These are phyloP conservation scores for Helotiales sp. DNA, from an alignment of 2,329 filamentous ascomycete genomes.

Conservation along the genomic window DNA sequence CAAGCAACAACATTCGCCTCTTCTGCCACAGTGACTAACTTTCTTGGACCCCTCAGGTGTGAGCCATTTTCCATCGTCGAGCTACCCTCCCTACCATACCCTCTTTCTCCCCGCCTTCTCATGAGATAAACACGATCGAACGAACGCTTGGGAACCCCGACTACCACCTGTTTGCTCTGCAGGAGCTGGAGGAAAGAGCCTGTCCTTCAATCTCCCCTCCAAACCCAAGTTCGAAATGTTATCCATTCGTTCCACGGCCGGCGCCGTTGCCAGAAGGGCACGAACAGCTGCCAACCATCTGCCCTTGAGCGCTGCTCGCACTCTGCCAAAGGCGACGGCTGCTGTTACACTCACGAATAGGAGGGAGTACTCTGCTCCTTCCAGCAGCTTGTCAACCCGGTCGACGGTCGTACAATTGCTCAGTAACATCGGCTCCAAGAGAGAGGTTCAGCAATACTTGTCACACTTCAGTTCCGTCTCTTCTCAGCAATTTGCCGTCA, in stretches of 20 bases:
- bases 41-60: conserved; percentile 20
- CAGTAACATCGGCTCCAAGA: conserved; percentile 94
- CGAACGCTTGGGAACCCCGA: conserved; percentile 36
- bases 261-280: conserved; percentile 40
- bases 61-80: conserved; percentile 34
- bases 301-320: conserved; percentile 33
- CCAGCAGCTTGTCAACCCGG: conserved; percentile 56
- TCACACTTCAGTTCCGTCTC: conserved; percentile 97
- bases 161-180: conserved; percentile 34
- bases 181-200: conserved; percentile 35
- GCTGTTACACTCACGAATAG: conserved; percentile 34
- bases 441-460: conserved; percentile 96
- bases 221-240: conserved; percentile 38
- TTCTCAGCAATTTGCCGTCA: conserved; percentile 95
- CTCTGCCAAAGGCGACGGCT: conserved; percentile 39
- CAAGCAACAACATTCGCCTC: not conserved
- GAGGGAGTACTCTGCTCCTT: conserved; percentile 41
- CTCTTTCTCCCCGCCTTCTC: conserved; percentile 34
- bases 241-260: conserved; percentile 41
- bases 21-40: conserved; percentile 3
- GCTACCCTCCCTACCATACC: not conserved
- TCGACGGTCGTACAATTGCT: conserved; percentile 87
- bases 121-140: conserved; percentile 35
- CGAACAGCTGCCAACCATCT: conserved; percentile 36
- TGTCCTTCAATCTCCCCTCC: conserved; percentile 31